phyloP scores from a whole-genome alignment of 441 rosid genomes.

The Daphne laureola region DNA sequence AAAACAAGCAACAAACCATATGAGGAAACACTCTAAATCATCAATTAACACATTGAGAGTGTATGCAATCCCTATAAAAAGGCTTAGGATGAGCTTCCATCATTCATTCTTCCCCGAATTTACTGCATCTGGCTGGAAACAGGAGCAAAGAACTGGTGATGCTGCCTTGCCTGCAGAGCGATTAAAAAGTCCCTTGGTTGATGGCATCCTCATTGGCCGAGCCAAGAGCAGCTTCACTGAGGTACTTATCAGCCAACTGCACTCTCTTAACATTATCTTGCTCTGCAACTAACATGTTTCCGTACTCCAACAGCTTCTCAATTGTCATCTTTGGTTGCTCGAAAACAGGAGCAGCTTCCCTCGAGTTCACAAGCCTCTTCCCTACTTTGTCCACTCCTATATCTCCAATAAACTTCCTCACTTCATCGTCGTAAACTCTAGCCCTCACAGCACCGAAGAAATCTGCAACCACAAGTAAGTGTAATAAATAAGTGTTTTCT shows the following conservation, averaged over 20 bases:
- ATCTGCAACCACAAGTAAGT: conserved; percentile 25
- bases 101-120: conserved; percentile 85
- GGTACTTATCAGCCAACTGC: conserved; percentile 76
- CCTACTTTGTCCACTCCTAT: conserved; percentile 59
- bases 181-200: conserved; percentile 49
- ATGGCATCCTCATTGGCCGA: conserved; percentile 66
- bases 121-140: conserved; percentile 44
- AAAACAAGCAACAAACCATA: neutral
- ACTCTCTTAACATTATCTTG: conserved; percentile 93
- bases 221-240: conserved; percentile 82
- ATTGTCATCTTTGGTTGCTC: conserved; percentile 64
- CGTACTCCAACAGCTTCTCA: conserved; percentile 65
- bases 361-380: conserved; percentile 77
- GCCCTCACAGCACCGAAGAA: conserved; percentile 92
- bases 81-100: conserved; percentile 45
- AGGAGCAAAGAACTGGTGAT: conserved; percentile 50
- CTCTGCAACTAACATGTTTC: conserved; percentile 75
- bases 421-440: conserved; percentile 87
- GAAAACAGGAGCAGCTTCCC: conserved; percentile 62
- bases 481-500: no score
- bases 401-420: conserved; percentile 65
- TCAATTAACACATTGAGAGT: neutral
- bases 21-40: conserved; percentile 14
- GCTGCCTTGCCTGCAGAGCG: conserved; percentile 58
- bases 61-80: neutral